phyloP scores from a whole-genome alignment of 1,284 basidiomycete species.

The Hymenochaete sp. region DNA sequence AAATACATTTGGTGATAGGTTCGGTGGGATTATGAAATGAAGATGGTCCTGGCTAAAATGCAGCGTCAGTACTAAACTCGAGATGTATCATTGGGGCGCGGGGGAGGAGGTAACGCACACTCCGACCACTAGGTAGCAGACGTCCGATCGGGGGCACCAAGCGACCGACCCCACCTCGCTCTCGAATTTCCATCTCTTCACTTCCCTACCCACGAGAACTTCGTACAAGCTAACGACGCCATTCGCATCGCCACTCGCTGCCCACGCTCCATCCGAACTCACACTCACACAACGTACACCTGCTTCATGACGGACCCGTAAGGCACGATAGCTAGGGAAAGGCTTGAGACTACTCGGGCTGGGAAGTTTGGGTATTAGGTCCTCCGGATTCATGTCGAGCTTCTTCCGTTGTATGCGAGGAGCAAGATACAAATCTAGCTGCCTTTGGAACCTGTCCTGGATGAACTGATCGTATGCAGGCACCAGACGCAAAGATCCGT shows the following conservation, averaged over 20 bases:
- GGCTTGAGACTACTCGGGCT: slow-evolving; percentile 87
- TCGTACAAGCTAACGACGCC: slow-evolving; percentile 92
- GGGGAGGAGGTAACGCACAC: slow-evolving; percentile 46
- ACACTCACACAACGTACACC: slow-evolving; percentile 73
- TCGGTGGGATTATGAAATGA: slow-evolving; percentile 77
- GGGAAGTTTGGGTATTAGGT: slow-evolving; percentile 92
- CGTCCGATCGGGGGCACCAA: slow-evolving; percentile 89
- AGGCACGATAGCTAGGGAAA: slow-evolving; percentile 83
- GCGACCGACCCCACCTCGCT: slow-evolving; percentile 79
- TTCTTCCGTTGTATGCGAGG: slow-evolving; percentile 84
- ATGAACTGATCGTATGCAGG: slow-evolving; percentile 91
- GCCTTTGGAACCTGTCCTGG: slow-evolving; percentile 89
- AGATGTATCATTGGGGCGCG: not conserved
- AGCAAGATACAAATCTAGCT: slow-evolving; percentile 95
- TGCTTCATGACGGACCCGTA: slow-evolving; percentile 66
- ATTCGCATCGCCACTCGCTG: slow-evolving; percentile 85
- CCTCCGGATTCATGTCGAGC: slow-evolving; percentile 86
- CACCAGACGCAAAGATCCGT: slow-evolving; percentile 78
- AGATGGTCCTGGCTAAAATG: slow-evolving; percentile 65
- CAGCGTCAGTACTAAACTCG: not conserved
- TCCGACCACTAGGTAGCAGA: slow-evolving; percentile 73
- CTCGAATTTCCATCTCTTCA: slow-evolving; percentile 82
- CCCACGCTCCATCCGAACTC: slow-evolving; percentile 89
- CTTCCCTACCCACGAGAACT: slow-evolving; percentile 83
- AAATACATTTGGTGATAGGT: slow-evolving; percentile 51